Percentiles rank a stretch among this genome's conserved stretches.
phyloP scores from a whole-genome alignment of 345 rosid genomes.

The Trapa incisa region DNA sequence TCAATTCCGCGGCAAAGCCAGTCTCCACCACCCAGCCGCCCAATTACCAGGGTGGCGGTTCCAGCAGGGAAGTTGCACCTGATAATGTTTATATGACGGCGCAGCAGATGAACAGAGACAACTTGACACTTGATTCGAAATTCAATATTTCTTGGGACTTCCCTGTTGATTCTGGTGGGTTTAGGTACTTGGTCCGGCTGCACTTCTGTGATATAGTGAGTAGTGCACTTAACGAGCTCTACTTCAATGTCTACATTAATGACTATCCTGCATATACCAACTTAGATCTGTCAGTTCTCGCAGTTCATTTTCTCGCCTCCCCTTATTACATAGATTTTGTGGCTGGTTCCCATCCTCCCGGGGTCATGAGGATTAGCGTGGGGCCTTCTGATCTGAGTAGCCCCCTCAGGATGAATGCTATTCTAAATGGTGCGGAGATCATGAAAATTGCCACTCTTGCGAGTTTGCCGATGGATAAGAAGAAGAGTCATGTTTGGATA shows the following conservation, averaged over 20 bases:
- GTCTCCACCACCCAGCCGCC: slow-evolving; percentile 39
- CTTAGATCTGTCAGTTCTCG: slow-evolving; percentile 66
- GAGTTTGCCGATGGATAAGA: slow-evolving; percentile 12
- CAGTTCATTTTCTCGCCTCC: slow-evolving; percentile 50
- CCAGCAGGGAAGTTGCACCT: slow-evolving; percentile 59
- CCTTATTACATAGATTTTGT: slow-evolving; percentile 67
- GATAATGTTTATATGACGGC: slow-evolving; percentile 87
- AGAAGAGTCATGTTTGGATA: slow-evolving; percentile 40
- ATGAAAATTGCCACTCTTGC: slow-evolving; percentile 49
- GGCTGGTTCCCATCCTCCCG: slow-evolving; percentile 44
- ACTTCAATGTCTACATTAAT: slow-evolving; percentile 66
- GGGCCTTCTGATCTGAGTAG: slow-evolving; percentile 80
- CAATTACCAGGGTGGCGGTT: slow-evolving; percentile 63
- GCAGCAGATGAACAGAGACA: slow-evolving; percentile 69
- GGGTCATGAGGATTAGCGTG: slow-evolving; percentile 47
- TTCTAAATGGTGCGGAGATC: slow-evolving; percentile 81
- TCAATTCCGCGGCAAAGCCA: slow-evolving; percentile 57
- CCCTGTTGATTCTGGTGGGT: slow-evolving; percentile 35
- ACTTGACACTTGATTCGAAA: slow-evolving; percentile 22
- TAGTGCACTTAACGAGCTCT: slow-evolving; percentile 55
- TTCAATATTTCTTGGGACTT: slow-evolving; percentile 79
- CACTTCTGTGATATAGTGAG: slow-evolving; percentile 94
- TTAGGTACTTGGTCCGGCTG: slow-evolving; percentile 57
- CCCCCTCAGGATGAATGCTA: slow-evolving; percentile 43
- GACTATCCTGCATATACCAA: slow-evolving; percentile 45